Percentiles rank a stretch among this genome's conserved stretches.
Evolutionary conservation across 2,329 filamentous ascomycete genomes (phyloP).

Genomic region (Teratosphaeriaceae sp.): DNA sequence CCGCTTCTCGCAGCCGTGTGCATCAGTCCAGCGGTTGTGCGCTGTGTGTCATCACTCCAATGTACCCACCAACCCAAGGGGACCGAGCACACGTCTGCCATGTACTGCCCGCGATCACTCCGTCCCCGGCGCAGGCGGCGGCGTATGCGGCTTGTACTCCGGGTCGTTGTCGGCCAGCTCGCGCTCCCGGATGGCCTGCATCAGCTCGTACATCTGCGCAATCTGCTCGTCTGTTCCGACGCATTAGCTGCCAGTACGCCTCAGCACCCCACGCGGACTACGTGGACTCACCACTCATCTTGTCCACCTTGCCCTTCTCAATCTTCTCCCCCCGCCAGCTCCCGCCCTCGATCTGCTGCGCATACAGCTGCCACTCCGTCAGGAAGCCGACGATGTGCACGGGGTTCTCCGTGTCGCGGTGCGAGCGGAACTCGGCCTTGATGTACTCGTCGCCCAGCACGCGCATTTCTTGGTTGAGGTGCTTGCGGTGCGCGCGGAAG

Average conservation of each 20-base stretch:
- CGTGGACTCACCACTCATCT: slow-evolving; percentile 77
- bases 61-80: no score
- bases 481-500: slow-evolving; percentile 76
- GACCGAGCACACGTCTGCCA: not conserved
- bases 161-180: slow-evolving; percentile 42
- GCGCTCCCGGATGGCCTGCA: slow-evolving; percentile 66
- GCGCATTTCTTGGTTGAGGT: slow-evolving; percentile 66
- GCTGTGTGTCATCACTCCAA: no score
- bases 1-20: no score
- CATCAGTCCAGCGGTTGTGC: no score
- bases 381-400: slow-evolving; percentile 92
- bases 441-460: slow-evolving; percentile 87
- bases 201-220: slow-evolving; percentile 87
- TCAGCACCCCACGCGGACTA: not conserved
- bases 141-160: slow-evolving; percentile 16
- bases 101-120: not conserved
- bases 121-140: slow-evolving; percentile 5
- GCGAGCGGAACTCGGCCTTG: slow-evolving; percentile 84
- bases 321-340: slow-evolving; percentile 78
- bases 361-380: slow-evolving; percentile 85
- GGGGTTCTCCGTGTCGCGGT: slow-evolving; percentile 79
- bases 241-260: not conserved
- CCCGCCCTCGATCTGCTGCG: slow-evolving; percentile 84
- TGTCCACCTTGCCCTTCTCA: slow-evolving; percentile 75
- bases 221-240: slow-evolving; percentile 71